Evolutionary conservation across 2,329 filamentous ascomycete species (phyloP).

Genomic region (Metarhizium sp.): DNA sequence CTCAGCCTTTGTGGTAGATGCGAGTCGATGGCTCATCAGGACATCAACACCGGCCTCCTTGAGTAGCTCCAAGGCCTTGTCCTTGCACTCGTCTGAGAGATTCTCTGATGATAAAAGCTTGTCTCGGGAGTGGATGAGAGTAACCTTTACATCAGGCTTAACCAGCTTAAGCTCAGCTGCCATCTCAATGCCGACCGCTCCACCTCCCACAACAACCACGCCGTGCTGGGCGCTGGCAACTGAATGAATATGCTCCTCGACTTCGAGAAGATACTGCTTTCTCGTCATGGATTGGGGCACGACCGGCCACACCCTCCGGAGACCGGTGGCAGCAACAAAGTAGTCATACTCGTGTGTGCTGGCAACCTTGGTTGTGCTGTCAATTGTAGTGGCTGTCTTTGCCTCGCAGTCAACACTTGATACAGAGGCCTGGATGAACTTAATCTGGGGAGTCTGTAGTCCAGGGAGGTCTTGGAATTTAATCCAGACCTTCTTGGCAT

Average conservation of each 20-base stretch:
- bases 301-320: slow-evolving; percentile 61
- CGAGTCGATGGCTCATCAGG: slow-evolving; percentile 51
- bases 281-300: slow-evolving; percentile 57
- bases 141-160: slow-evolving; percentile 56
- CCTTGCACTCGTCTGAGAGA: slow-evolving; percentile 60
- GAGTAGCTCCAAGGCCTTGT: slow-evolving; percentile 48
- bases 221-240: slow-evolving; percentile 43
- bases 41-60: slow-evolving; percentile 55
- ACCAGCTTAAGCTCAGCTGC: slow-evolving; percentile 66
- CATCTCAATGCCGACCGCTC: slow-evolving; percentile 76
- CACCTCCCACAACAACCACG: slow-evolving; percentile 65
- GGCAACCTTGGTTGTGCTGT: slow-evolving; percentile 33
- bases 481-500: slow-evolving; percentile 61
- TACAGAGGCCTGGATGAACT: slow-evolving; percentile 57
- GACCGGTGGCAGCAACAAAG: slow-evolving; percentile 61
- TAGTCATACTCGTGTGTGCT: slow-evolving; percentile 57
- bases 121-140: slow-evolving; percentile 62
- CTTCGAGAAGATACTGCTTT: slow-evolving; percentile 55
- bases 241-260: slow-evolving; percentile 46
- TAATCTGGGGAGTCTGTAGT: slow-evolving; percentile 52
- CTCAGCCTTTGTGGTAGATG: slow-evolving; percentile 35
- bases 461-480: slow-evolving; percentile 58
- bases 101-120: slow-evolving; percentile 65
- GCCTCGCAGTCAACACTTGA: slow-evolving; percentile 46
- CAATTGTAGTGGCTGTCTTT: slow-evolving; percentile 50